These are phyloP conservation scores for Volvariella volvacea DNA, from an alignment of 1,284 basidiomycete species.

Conservation along the genomic window DNA sequence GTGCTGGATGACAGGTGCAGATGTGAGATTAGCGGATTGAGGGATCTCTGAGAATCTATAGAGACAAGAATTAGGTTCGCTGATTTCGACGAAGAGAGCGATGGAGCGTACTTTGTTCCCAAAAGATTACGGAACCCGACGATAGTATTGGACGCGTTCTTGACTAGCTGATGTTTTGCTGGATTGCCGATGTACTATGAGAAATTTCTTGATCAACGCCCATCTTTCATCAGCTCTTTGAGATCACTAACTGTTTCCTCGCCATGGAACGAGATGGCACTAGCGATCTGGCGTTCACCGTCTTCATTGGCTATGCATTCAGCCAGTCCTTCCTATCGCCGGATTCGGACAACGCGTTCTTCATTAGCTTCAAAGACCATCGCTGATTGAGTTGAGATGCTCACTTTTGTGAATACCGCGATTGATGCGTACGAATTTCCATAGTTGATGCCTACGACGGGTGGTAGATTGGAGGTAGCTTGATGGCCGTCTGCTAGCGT, in stretches of 20 bases:
- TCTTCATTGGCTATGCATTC: slow-evolving; percentile 98
- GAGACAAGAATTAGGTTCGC: slow-evolving; percentile 1
- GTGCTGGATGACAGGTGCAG: slow-evolving; percentile 70
- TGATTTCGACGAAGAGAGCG: not conserved
- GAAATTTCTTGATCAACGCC: slow-evolving; percentile 7
- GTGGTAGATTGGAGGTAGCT: slow-evolving; percentile 25
- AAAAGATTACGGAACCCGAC: slow-evolving; percentile 91
- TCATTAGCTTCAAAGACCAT: slow-evolving; percentile 1
- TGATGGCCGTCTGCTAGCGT: too few relatives aligned
- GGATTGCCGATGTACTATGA: slow-evolving; percentile 92
- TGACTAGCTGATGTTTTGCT: slow-evolving; percentile 91
- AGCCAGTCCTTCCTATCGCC: slow-evolving; percentile 72
- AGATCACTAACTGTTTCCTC: slow-evolving; percentile 70
- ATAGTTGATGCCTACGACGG: slow-evolving; percentile 92
- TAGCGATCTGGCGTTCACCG: slow-evolving; percentile 96
- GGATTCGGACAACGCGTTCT: slow-evolving; percentile 8
- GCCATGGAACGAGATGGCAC: slow-evolving; percentile 88
- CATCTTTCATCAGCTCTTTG: not conserved
- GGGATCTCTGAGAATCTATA: slow-evolving; percentile 69
- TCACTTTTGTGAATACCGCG: slow-evolving; percentile 90
- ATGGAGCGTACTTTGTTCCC: slow-evolving; percentile 71
- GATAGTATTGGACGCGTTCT: slow-evolving; percentile 94
- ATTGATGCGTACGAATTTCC: slow-evolving; percentile 96
- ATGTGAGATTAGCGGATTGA: slow-evolving; percentile 43
- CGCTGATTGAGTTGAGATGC: slow-evolving; percentile 1